These are phyloP conservation scores for Globisporangium splendens DNA, from an alignment of 352 stramenopile genomes.

Conservation along the genomic window DNA sequence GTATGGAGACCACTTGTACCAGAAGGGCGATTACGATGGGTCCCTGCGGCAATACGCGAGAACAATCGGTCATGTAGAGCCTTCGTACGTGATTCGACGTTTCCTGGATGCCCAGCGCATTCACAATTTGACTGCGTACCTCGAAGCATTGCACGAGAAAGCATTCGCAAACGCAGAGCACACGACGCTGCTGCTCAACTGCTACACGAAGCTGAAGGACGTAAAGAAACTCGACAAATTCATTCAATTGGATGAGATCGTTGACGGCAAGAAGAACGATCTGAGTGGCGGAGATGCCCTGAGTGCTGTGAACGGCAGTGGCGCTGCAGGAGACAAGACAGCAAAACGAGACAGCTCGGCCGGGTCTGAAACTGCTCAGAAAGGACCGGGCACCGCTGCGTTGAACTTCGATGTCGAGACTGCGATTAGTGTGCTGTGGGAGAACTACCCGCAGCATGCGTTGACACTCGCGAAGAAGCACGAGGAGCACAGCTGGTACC, in stretches of 20 bases:
- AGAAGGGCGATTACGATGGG: conserved; percentile 95
- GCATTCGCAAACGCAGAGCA: conserved; percentile 90
- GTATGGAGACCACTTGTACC: conserved; percentile 98
- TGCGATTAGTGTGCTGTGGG: conserved; percentile 90
- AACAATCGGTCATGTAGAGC: conserved; percentile 96
- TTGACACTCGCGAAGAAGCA: conserved; percentile 88
- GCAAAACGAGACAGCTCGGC: conserved; percentile 16
- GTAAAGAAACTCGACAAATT: conserved; percentile 93
- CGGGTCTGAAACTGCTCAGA: conserved; percentile 20
- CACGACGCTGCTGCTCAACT: conserved; percentile 93
- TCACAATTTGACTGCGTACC: conserved; percentile 94
- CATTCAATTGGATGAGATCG: conserved; percentile 81
- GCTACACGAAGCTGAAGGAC: conserved; percentile 94
- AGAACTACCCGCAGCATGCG: conserved; percentile 90
- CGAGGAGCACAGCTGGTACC: conserved; percentile 89
- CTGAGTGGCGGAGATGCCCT: conserved; percentile 8
- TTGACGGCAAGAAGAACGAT: conserved; percentile 43
- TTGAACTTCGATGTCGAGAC: conserved; percentile 91
- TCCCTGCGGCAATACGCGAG: conserved; percentile 96
- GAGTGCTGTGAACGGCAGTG: conserved; percentile 18
- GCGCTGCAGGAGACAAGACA: conserved; percentile 9
- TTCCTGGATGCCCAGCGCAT: conserved; percentile 98
- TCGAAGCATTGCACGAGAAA: conserved; percentile 93
- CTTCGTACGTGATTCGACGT: conserved; percentile 97
- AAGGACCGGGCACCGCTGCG: conserved; percentile 17